phyloP scores from a whole-genome alignment of 1,284 basidiomycete species.

The Tylopilus sp. region DNA sequence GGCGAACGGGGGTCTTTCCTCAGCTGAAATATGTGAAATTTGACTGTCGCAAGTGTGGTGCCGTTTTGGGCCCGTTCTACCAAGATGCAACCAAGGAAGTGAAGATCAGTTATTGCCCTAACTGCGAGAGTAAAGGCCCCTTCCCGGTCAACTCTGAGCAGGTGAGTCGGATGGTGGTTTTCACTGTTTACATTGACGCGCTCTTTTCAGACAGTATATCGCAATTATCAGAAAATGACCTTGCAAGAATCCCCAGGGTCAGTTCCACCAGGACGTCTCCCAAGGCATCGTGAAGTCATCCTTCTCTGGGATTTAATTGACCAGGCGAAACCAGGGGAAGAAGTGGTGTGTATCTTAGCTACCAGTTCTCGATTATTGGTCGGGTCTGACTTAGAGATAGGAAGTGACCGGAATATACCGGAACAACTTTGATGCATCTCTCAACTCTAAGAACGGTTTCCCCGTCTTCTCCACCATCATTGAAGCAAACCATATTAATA shows the following conservation, averaged over 20 bases:
- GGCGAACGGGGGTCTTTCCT: conserved; percentile 94
- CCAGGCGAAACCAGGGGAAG: conserved; percentile 95
- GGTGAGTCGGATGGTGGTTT: conserved; percentile 37
- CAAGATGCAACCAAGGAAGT: conserved; percentile 96
- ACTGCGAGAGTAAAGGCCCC: conserved; percentile 91
- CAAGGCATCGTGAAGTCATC: conserved; percentile 94
- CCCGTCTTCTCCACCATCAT: conserved; percentile 98
- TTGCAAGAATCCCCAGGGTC: conserved; percentile 98
- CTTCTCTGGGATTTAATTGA: conserved; percentile 98
- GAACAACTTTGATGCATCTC: conserved; percentile 97
- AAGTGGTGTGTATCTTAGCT: conserved; percentile 63
- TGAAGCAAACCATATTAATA: conserved; percentile 96
- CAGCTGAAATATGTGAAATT: conserved; percentile 99
- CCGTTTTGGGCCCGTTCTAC: conserved; percentile 92
- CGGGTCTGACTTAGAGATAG: conserved; percentile 38
- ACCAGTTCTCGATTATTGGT: background rate
- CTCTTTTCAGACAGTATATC: conserved; percentile 82
- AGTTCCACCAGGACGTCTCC: conserved; percentile 94
- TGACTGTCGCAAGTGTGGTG: conserved; percentile 90
- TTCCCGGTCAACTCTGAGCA: conserved; percentile 97
- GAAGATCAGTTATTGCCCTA: conserved; percentile 89
- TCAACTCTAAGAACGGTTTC: conserved; percentile 99
- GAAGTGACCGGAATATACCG: conserved; percentile 97
- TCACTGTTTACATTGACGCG: background rate
- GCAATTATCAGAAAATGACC: conserved; percentile 99